Base-by-base conservation (phyloP, 345 rosid species). In the Reutealis trisperma region DNA sequence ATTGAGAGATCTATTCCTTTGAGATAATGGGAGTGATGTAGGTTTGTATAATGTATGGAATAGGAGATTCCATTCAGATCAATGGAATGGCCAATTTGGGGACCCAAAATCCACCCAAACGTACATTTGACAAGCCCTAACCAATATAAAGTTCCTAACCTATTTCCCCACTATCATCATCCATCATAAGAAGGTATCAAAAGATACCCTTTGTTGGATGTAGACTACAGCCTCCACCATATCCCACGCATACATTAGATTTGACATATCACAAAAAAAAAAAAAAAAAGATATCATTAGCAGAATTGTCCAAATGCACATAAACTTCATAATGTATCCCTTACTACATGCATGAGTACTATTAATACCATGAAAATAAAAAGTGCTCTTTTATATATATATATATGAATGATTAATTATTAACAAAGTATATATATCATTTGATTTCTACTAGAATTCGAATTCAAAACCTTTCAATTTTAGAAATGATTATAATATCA, bases 21-120 rank as follows among this genome's bases (percentile, higher is more conserved):
- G 30, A 27, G 30, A 27, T 27, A 27, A 27, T 27, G 30, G 30
- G 30, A 27, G 5, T 37, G 6, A 37, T 37, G 41, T 37, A 37
- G 41, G 41, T 5, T 5, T 4, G 41, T 37, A 37, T 37, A 47
- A 8, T 12, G 14, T 47, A 47, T 60, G 64, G 60, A 73, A 75
- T 63, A 62, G 22, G 24, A 81, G 82, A 87, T 85, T 87, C 87
- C 86, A 57, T 81, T 83, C 57, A 81, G 79, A 79, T 85, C 88
- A 80, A 37, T 60, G 75, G 80, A 83, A 79, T 24, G 67, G 44
- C 81, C 51, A 71, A 42, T 60, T 58, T 69, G 42, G 79, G 81
- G 87, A 76, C 85, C 83, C 80, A 70, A 70, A 67, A 51, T 15
- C 51, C 72, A 67, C 54, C 59, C 1, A 49, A 42, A 45, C 22